Evolutionary conservation across 1,284 basidiomycete species (phyloP).

Genomic region (Leucoagaricus sp.): DNA sequence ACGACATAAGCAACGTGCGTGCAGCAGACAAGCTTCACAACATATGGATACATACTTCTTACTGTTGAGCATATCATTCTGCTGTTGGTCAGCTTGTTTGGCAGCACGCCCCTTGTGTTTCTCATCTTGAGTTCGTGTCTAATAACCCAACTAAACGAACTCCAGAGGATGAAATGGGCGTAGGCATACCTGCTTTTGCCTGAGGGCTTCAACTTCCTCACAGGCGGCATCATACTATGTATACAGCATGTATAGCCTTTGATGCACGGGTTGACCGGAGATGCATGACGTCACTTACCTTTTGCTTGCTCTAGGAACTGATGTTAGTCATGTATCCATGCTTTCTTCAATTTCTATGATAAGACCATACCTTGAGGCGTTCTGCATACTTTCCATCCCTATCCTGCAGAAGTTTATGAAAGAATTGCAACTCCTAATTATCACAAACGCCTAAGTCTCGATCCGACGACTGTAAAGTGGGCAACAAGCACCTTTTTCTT

Average conservation of each 20-base stretch:
- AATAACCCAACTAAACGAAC: background rate
- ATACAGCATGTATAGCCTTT: background rate
- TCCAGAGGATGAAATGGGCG: background rate
- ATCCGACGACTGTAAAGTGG: background rate
- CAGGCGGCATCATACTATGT: slow-evolving; percentile 80
- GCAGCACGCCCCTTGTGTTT: slow-evolving; percentile 72
- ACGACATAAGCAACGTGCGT: slow-evolving; percentile 1
- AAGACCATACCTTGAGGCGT: slow-evolving; percentile 64
- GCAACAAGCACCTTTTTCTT: slow-evolving; percentile 59
- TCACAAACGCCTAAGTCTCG: background rate
- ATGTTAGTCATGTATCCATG: slow-evolving; percentile 4
- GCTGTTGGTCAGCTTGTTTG: slow-evolving; percentile 73
- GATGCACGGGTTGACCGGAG: slow-evolving; percentile 4
- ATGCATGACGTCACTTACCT: slow-evolving; percentile 41
- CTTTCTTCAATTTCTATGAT: slow-evolving; percentile 7
- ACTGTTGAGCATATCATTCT: slow-evolving; percentile 73
- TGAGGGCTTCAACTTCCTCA: slow-evolving; percentile 63
- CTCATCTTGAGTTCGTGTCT: slow-evolving; percentile 62
- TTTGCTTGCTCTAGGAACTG: slow-evolving; percentile 65
- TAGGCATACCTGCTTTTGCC: slow-evolving; percentile 69
- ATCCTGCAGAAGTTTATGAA: slow-evolving; percentile 69
- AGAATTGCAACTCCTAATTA: slow-evolving; percentile 64
- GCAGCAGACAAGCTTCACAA: background rate
- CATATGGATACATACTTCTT: slow-evolving; percentile 61
- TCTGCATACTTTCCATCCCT: slow-evolving; percentile 69